These are phyloP conservation scores for Grosmannia penicillata DNA, from an alignment of 2,329 filamentous ascomycete species.

Conservation along the genomic window DNA sequence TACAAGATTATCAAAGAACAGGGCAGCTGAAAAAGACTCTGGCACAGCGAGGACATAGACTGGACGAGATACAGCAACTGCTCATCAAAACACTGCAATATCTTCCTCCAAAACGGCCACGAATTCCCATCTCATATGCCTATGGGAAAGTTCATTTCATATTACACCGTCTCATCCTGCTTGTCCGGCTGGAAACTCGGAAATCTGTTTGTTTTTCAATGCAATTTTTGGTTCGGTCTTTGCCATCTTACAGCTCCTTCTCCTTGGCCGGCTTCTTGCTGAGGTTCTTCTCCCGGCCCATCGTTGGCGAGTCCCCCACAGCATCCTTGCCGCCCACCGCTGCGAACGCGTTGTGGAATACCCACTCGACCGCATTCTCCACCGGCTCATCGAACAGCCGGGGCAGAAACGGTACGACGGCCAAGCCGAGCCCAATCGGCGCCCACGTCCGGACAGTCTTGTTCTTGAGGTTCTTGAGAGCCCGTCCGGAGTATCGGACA, in stretches of 20 bases:
- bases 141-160: too few species aligned
- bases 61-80: too few species aligned
- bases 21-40: too few species aligned
- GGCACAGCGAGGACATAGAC: too few species aligned
- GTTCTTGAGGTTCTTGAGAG: constrained; percentile 75
- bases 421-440: constrained; percentile 71
- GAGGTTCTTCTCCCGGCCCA: constrained; percentile 34
- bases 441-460: constrained; percentile 64
- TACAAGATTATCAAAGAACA: too few species aligned
- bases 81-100: too few species aligned
- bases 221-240: too few species aligned
- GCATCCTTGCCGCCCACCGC: constrained; percentile 48
- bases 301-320: constrained; percentile 39
- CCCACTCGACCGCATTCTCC: constrained; percentile 80
- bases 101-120: too few species aligned
- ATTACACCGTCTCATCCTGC: too few species aligned
- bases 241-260: constrained; percentile 23
- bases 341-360: constrained; percentile 72
- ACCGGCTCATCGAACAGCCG: constrained; percentile 83
- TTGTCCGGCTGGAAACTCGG: too few species aligned
- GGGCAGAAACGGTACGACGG: constrained; percentile 70
- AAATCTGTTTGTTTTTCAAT: too few species aligned
- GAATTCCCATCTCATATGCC: too few species aligned
- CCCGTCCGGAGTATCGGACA: constrained; percentile 73
- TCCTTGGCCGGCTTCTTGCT: constrained; percentile 25